Conservation (phyloP, 805 yeast species). For the Torulaspora gathmanii region DNA sequence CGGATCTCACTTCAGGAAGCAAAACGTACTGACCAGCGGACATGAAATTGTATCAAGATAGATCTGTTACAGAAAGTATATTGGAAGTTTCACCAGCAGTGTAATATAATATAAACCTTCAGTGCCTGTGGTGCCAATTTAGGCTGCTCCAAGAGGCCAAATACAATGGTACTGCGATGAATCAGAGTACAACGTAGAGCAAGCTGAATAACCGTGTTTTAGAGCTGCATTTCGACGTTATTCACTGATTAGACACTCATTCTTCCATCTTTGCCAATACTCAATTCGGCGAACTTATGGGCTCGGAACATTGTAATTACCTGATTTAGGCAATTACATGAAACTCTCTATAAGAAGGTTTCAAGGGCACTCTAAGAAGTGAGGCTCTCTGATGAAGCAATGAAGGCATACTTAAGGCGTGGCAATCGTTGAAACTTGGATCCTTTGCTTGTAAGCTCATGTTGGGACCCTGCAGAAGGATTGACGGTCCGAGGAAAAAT, state of each 20-base stretch:
- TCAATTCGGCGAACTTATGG: neutral
- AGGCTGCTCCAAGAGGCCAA: neutral
- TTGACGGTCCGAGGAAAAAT: neutral
- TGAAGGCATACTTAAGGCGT: constrained; percentile 1
- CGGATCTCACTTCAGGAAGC: too few species aligned
- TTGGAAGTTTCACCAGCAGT: too few species aligned
- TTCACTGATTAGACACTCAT: neutral
- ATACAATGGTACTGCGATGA: neutral
- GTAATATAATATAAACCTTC: too few species aligned
- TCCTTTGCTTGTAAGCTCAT: neutral
- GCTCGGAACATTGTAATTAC: constrained; percentile 19
- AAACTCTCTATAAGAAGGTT: constrained; percentile 8
- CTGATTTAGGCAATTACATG: constrained; percentile 24
- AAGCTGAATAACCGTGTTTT: neutral
- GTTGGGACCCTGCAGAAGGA: neutral
- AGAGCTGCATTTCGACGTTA: neutral
- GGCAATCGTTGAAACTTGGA: neutral
- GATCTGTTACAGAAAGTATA: too few species aligned
- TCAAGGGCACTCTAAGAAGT: too few species aligned
- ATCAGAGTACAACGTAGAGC: neutral
- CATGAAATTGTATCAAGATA: too few species aligned
- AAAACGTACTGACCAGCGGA: too few species aligned
- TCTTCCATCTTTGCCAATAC: neutral
- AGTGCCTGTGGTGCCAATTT: too few species aligned
- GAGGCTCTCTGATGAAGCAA: neutral